These are phyloP conservation scores for Nannochloris sp. DNA, from an alignment of 139 green algal genomes.

Conservation along the genomic window DNA sequence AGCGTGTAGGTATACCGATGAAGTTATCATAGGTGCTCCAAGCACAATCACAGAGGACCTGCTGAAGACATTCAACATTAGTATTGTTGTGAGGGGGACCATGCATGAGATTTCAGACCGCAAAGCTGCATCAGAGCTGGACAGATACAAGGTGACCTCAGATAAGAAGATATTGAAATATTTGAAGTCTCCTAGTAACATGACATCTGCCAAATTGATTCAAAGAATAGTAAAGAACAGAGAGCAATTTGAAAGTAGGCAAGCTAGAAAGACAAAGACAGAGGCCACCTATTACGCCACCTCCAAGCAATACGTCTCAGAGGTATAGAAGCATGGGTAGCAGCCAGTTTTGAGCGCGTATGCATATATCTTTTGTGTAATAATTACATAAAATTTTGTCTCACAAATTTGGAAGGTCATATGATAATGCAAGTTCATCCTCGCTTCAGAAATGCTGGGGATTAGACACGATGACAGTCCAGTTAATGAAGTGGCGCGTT, in stretches of 20 bases:
- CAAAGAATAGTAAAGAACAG: constrained; percentile 86
- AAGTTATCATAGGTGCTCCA: constrained; percentile 85
- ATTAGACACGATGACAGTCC: too few species aligned
- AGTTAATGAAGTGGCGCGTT: too few species aligned
- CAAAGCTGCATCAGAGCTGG: neutral
- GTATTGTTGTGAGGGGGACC: constrained; percentile 74
- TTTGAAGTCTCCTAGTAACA: constrained; percentile 52
- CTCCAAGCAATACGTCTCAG: constrained; percentile 33
- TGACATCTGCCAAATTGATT: constrained; percentile 83
- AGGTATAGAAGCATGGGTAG: constrained; percentile 7
- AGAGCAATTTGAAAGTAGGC: constrained; percentile 62
- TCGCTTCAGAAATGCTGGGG: too few species aligned
- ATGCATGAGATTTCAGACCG: constrained; percentile 46
- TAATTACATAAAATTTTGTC: too few species aligned
- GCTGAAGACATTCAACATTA: constrained; percentile 95
- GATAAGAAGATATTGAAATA: constrained; percentile 36
- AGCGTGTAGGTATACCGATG: constrained; percentile 91
- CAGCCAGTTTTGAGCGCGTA: neutral
- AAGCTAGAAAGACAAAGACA: constrained; percentile 47
- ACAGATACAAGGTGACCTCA: constrained; percentile 33
- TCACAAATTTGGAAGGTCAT: too few species aligned
- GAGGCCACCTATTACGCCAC: constrained; percentile 37
- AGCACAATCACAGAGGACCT: constrained; percentile 71
- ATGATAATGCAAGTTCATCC: too few species aligned
- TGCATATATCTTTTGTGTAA: neutral